phyloP scores from a whole-genome alignment of 371 early-diverging fungal species.

The Dichotomocladium elegans region DNA sequence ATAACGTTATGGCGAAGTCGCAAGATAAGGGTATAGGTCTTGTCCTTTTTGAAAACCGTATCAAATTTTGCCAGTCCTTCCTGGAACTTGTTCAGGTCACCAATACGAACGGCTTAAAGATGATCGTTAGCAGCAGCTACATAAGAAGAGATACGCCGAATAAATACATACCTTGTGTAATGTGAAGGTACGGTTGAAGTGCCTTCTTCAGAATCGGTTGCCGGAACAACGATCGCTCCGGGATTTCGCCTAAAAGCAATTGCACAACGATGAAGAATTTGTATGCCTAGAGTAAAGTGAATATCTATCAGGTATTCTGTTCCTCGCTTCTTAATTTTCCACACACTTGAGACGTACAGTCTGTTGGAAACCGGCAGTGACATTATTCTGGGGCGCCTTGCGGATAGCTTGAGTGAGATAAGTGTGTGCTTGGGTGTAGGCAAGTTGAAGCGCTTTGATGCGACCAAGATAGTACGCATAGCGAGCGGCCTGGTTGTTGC shows the following conservation, averaged over 20 bases:
- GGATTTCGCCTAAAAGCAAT: constrained; percentile 96
- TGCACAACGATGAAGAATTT: constrained; percentile 95
- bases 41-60: constrained; percentile 79
- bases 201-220: constrained; percentile 80
- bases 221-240: constrained; percentile 90
- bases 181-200: constrained; percentile 85
- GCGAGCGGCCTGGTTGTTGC: constrained; percentile 91
- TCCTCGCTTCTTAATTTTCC: neutral
- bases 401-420: constrained; percentile 90
- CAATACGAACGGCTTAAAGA: constrained; percentile 82
- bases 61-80: constrained; percentile 75
- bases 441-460: constrained; percentile 94
- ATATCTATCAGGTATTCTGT: no score
- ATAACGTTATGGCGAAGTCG: constrained; percentile 98
- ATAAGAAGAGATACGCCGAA: neutral
- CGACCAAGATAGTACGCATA: constrained; percentile 94
- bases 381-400: constrained; percentile 87
- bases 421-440: constrained; percentile 88
- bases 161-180: constrained; percentile 80
- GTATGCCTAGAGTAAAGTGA: constrained; percentile 59
- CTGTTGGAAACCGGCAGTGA: constrained; percentile 94
- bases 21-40: constrained; percentile 85
- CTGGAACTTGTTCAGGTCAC: constrained; percentile 92
- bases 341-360: constrained; percentile 43
- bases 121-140: no score